Evolutionary conservation across 2,329 filamentous ascomycete species (phyloP).

Genomic region (Pestalotiopsis fici): DNA sequence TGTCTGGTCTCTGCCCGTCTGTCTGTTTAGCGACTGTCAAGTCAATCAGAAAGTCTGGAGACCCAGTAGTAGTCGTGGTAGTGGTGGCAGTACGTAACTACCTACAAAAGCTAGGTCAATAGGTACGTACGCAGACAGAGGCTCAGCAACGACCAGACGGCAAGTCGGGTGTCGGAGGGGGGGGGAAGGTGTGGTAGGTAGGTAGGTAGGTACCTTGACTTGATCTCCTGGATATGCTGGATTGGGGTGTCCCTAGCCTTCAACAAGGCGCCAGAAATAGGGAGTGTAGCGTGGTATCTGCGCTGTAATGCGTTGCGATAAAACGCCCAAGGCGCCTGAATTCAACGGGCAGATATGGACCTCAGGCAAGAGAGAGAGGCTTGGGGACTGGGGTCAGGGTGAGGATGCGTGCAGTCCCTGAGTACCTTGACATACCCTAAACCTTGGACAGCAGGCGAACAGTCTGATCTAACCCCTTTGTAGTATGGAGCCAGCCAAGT

Average conservation of each 20-base stretch:
- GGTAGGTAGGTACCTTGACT: not conserved
- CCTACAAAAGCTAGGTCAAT: not conserved
- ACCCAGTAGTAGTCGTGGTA: not conserved
- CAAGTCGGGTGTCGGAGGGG: not conserved
- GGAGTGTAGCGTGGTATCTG: not conserved
- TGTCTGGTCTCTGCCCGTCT: not conserved
- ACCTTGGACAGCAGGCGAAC: not conserved
- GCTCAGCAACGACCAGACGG: not conserved
- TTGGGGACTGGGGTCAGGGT: not conserved
- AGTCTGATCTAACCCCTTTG: not conserved
- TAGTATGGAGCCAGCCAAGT: not conserved
- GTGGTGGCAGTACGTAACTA: not conserved
- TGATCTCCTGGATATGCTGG: not conserved
- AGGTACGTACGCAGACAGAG: not conserved
- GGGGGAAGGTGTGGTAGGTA: not conserved
- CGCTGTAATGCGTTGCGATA: not conserved
- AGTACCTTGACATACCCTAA: not conserved
- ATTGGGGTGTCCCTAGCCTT: not conserved
- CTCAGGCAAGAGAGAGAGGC: not conserved
- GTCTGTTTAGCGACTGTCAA: not conserved
- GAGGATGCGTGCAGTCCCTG: no score
- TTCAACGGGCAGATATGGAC: not conserved
- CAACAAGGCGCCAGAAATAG: not conserved
- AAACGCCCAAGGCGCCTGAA: not conserved
- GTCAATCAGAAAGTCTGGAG: not conserved